These are phyloP conservation scores for Zymoseptoria crescenta DNA, from an alignment of 2,329 filamentous ascomycete genomes.

Conservation along the genomic window DNA sequence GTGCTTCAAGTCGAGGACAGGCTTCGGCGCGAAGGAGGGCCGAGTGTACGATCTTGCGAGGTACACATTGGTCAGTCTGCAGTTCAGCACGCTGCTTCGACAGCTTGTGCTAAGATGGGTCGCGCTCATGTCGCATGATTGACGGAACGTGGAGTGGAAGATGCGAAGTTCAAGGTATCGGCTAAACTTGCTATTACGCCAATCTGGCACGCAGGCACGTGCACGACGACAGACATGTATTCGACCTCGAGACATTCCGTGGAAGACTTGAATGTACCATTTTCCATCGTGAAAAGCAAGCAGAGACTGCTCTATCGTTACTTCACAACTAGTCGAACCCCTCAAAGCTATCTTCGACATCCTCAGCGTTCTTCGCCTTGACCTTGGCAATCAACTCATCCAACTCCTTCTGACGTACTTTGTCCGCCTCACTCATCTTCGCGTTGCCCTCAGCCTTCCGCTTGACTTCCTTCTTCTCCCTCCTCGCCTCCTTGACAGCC, in stretches of 20 bases:
- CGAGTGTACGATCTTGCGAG: conserved; percentile 35
- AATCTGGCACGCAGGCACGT: not conserved
- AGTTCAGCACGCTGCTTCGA: not conserved
- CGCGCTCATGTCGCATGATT: conserved; percentile 6
- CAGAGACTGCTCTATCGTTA: not conserved
- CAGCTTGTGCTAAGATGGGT: conserved; percentile 13
- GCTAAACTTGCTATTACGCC: not conserved
- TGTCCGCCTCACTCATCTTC: conserved; percentile 26
- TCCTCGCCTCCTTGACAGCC: conserved; percentile 24
- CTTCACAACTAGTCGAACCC: conserved; percentile 9
- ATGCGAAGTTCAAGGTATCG: not conserved
- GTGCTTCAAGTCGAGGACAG: conserved; percentile 74
- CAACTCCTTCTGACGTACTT: conserved; percentile 25
- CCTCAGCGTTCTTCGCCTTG: conserved; percentile 18
- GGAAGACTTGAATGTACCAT: too few relatives aligned
- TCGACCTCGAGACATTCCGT: too few relatives aligned
- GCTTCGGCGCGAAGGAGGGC: conserved; percentile 68
- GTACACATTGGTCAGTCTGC: not conserved
- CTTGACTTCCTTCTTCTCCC: conserved; percentile 29
- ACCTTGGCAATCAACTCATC: conserved; percentile 29
- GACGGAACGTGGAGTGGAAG: not conserved
- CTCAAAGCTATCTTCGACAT: conserved; percentile 20
- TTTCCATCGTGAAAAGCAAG: not conserved
- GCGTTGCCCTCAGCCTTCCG: conserved; percentile 25
- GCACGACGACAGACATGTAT: not conserved